Evolutionary conservation across 345 rosid genomes (phyloP).

Genomic region (Streptanthus diversifolius): DNA sequence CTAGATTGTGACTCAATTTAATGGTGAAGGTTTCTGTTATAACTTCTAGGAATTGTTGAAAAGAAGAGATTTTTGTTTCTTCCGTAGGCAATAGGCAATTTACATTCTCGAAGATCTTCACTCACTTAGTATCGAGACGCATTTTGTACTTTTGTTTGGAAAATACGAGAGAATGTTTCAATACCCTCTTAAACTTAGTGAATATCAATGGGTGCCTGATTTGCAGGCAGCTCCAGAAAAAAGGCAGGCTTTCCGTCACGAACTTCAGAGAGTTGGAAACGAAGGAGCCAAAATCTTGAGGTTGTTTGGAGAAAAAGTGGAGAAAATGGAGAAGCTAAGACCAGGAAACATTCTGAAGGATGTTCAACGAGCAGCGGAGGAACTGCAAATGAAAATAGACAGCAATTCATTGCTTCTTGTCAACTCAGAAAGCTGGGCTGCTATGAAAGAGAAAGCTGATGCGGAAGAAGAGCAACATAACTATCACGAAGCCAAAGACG

Average conservation of each 20-base stretch:
- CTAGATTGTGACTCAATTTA: not conserved
- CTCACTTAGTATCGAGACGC: too few species aligned
- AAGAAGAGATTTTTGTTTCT: too few species aligned
- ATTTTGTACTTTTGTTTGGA: too few species aligned
- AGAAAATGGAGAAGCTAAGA: conserved; percentile 50
- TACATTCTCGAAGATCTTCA: too few species aligned
- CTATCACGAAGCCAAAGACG: conserved; percentile 42
- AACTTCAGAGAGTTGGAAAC: conserved; percentile 50
- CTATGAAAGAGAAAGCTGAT: conserved; percentile 19
- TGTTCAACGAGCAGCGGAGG: conserved; percentile 72
- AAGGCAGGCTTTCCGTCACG: conserved; percentile 53
- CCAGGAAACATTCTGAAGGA: conserved; percentile 48
- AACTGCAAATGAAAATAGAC: conserved; percentile 69
- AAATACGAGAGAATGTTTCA: too few species aligned
- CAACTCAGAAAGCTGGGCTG: conserved; percentile 73
- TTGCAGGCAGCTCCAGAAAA: conserved; percentile 77
- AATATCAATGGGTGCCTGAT: conserved; percentile 9
- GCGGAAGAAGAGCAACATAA: conserved; percentile 41
- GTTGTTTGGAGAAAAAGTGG: conserved; percentile 46
- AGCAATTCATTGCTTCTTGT: conserved; percentile 60
- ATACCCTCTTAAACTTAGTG: not conserved
- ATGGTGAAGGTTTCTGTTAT: not conserved
- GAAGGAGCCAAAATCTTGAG: conserved; percentile 57
- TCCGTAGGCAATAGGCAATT: too few species aligned
- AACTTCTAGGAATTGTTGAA: too few species aligned